Percentiles rank a stretch among this genome's conserved stretches.
These are phyloP conservation scores for Botrytis aclada DNA, from an alignment of 2,329 filamentous ascomycete genomes.

Conservation along the genomic window DNA sequence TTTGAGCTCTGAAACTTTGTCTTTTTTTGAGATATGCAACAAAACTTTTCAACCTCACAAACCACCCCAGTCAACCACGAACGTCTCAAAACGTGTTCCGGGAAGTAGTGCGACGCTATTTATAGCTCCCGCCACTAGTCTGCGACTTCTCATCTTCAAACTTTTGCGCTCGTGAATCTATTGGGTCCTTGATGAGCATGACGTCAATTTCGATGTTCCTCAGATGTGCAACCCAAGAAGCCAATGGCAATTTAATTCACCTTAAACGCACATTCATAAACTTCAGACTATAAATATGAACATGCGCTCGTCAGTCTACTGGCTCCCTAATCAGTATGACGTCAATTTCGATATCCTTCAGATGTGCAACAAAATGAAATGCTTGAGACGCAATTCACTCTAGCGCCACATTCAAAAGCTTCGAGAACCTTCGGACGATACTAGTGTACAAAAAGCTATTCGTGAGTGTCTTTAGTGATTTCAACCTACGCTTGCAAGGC, in stretches of 20 bases:
- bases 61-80: background rate
- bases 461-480: background rate
- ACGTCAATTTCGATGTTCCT: conserved; percentile 1
- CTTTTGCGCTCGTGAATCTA: background rate
- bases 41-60: background rate
- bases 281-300: background rate
- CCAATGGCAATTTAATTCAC: background rate
- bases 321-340: background rate
- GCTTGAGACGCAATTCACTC: background rate
- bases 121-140: background rate
- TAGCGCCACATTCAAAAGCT: background rate
- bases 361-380: background rate
- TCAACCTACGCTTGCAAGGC: background rate
- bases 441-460: background rate
- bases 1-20: background rate
- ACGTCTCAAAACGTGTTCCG: background rate
- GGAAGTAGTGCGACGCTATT: background rate
- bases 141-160: background rate
- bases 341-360: background rate
- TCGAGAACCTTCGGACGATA: background rate
- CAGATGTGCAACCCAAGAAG: conserved; percentile 4
- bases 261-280: background rate
- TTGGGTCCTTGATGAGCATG: background rate
- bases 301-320: background rate
- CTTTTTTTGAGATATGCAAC: background rate